These are phyloP conservation scores for Globisporangium recalcitrans DNA, from an alignment of 352 stramenopile species.

Conservation along the genomic window DNA sequence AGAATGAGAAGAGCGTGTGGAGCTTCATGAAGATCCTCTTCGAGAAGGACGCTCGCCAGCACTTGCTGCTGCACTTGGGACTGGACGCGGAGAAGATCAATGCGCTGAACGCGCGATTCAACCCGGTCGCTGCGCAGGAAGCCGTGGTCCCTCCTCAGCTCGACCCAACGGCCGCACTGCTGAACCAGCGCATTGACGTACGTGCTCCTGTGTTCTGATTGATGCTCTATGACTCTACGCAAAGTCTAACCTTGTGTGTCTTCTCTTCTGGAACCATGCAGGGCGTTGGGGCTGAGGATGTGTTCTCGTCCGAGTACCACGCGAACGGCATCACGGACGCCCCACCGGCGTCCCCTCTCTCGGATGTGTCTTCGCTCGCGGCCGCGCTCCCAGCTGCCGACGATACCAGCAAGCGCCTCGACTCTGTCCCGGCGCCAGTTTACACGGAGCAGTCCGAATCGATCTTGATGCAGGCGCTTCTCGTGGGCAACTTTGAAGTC, in stretches of 20 bases:
- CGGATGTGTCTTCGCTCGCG: slow-evolving; percentile 43
- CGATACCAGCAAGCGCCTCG: slow-evolving; percentile 68
- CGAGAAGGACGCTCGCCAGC: slow-evolving; percentile 91
- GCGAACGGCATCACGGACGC: slow-evolving; percentile 30
- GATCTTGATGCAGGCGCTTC: slow-evolving; percentile 92
- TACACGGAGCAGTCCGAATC: slow-evolving; percentile 90
- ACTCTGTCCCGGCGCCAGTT: slow-evolving; percentile 53
- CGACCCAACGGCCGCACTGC: slow-evolving; percentile 40
- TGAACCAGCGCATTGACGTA: slow-evolving; percentile 76
- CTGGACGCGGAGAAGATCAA: slow-evolving; percentile 92
- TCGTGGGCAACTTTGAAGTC: slow-evolving; percentile 98
- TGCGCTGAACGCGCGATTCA: slow-evolving; percentile 75
- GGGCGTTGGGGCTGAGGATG: slow-evolving; percentile 60
- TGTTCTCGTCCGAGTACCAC: slow-evolving; percentile 71
- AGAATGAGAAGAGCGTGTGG: slow-evolving; percentile 81
- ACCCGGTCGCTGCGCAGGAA: slow-evolving; percentile 38
- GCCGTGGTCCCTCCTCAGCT: slow-evolving; percentile 20
- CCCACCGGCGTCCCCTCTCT: slow-evolving; percentile 32
- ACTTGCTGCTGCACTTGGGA: slow-evolving; percentile 93
- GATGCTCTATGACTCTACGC: neutral
- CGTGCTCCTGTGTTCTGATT: slow-evolving; percentile 22
- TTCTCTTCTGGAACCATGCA: slow-evolving; percentile 27
- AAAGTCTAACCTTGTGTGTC: slow-evolving; percentile 8
- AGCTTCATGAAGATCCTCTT: slow-evolving; percentile 94
- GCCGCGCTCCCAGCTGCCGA: slow-evolving; percentile 46